Evolutionary conservation across 305 asterid species (phyloP).

Genomic region (Rubia tinctorum): DNA sequence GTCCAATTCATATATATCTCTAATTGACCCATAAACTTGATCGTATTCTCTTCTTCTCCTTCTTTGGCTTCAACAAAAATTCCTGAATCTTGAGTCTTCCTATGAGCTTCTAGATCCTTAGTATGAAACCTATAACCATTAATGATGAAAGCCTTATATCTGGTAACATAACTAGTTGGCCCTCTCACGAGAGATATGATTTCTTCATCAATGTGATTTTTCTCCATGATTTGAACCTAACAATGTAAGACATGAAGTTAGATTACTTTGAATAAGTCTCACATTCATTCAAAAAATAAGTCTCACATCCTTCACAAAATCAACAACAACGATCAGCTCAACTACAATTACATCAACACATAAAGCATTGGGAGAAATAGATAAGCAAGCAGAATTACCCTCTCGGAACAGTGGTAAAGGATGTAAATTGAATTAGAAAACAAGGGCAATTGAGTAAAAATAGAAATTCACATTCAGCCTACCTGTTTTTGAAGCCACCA

Average conservation of each 20-base stretch:
- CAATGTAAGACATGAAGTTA: neutral
- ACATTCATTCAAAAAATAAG: neutral
- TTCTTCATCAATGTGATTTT: neutral
- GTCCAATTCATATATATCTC: too few species aligned
- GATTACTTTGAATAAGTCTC: neutral
- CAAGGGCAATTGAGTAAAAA: conserved; percentile 1
- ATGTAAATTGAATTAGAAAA: conserved; percentile 11
- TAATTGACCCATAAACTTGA: neutral
- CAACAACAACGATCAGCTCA: too few species aligned
- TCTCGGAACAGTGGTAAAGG: conserved; percentile 8
- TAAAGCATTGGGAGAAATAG: neutral
- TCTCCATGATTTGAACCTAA: neutral
- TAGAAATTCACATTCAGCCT: neutral
- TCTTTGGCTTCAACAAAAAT: neutral
- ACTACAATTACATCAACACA: conserved; percentile 6
- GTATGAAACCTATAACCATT: neutral
- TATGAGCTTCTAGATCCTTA: neutral
- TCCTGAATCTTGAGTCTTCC: neutral
- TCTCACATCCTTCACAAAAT: neutral
- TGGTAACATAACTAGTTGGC: neutral
- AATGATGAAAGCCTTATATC: neutral
- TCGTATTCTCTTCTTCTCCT: neutral
- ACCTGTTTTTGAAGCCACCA: neutral
- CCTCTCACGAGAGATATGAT: too few species aligned
- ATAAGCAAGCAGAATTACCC: neutral